A percentile compares a stretch with the other conserved stretches of the same genome.
phyloP scores from a whole-genome alignment of 2,329 filamentous ascomycete species.

The Phoma sp. region DNA sequence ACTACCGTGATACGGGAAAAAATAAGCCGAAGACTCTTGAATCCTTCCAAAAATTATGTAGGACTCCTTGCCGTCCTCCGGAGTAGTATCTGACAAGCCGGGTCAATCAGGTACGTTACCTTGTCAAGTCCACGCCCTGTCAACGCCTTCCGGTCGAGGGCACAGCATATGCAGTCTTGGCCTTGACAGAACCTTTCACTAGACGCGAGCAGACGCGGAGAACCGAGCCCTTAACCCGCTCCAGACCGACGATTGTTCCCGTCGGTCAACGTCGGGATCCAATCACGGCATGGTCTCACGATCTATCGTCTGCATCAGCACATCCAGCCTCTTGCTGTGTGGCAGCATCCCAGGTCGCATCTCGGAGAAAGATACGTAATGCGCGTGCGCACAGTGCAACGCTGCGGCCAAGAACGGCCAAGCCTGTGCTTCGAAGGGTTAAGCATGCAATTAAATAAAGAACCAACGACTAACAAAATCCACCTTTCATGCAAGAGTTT shows the following conservation, averaged over 20 bases:
- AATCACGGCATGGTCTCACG: slow-evolving; percentile 9
- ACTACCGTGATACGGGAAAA: too few species aligned
- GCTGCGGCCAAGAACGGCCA: slow-evolving; percentile 18
- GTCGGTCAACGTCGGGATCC: slow-evolving; percentile 10
- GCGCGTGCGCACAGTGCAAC: slow-evolving; percentile 1
- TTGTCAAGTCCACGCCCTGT: too few species aligned
- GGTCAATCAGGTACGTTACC: too few species aligned
- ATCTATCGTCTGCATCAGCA: slow-evolving; percentile 1
- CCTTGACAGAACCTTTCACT: not conserved
- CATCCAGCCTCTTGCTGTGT: slow-evolving; percentile 6
- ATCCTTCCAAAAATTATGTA: too few species aligned
- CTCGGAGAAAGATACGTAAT: slow-evolving; percentile 20
- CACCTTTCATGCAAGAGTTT: slow-evolving; percentile 7
- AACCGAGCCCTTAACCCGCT: slow-evolving; percentile 3
- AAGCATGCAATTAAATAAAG: slow-evolving; percentile 16
- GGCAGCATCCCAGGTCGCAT: slow-evolving; percentile 11
- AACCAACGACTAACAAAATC: slow-evolving; percentile 18
- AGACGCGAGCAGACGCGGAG: slow-evolving; percentile 7
- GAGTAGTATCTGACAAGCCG: too few species aligned
- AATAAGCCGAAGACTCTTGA: too few species aligned
- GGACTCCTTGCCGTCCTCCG: too few species aligned
- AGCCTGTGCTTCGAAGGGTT: slow-evolving; percentile 10
- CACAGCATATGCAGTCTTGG: slow-evolving; percentile 3
- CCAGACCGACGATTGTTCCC: slow-evolving; percentile 11
- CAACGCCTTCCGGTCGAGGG: not conserved